These are phyloP conservation scores for Crithidia expoeki DNA, from an alignment of 208 protist genomes.

Conservation along the genomic window DNA sequence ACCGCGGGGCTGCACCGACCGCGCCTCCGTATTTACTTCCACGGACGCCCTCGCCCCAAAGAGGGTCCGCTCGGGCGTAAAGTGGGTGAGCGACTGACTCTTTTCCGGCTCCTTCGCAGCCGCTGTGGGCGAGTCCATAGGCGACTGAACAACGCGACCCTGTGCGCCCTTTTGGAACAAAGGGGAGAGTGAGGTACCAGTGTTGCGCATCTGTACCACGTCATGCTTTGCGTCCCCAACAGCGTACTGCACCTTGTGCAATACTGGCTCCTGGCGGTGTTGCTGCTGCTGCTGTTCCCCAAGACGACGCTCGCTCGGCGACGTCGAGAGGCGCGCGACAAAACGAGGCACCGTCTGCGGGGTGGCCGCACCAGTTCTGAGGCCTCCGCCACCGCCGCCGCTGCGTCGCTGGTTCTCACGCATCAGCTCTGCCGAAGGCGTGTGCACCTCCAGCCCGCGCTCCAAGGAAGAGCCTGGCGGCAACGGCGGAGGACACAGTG, in stretches of 20 bases:
- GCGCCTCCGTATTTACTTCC: constrained; percentile 14
- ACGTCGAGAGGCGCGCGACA: constrained; percentile 32
- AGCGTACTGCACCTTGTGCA: background rate
- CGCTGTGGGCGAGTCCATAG: background rate
- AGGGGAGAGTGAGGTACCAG: background rate
- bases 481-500: background rate
- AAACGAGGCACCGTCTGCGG: constrained; percentile 39
- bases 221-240: background rate
- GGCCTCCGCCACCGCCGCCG: background rate
- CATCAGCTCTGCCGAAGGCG: background rate
- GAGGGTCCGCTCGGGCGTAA: constrained; percentile 19
- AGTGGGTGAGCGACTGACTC: background rate
- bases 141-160: background rate
- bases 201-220: background rate
- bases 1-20: constrained; percentile 2
- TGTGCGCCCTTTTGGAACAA: background rate
- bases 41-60: constrained; percentile 7
- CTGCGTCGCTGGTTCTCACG: constrained; percentile 9
- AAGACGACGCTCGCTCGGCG: constrained; percentile 22
- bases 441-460: background rate
- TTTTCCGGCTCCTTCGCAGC: background rate
- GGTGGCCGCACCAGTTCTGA: constrained; percentile 1
- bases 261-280: background rate
- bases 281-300: constrained; percentile 11
- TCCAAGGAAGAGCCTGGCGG: background rate